These are phyloP conservation scores for Achaetomium macrosporum DNA, from an alignment of 2,329 filamentous ascomycete genomes.

Conservation along the genomic window DNA sequence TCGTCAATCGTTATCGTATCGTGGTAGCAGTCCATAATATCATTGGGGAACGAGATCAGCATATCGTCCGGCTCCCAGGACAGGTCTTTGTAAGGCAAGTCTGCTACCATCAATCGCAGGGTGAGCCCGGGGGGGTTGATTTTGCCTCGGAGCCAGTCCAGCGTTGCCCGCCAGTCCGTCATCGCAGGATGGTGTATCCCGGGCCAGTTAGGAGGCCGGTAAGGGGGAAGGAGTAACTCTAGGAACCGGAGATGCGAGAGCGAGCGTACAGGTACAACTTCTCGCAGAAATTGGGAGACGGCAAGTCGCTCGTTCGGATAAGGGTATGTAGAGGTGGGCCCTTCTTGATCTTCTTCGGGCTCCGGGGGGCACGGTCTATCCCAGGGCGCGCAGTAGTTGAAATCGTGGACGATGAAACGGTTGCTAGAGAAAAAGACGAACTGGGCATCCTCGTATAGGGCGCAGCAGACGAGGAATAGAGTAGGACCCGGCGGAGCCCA, in stretches of 20 bases:
- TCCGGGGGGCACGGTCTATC: neutral
- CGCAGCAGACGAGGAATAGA: constrained; percentile 2
- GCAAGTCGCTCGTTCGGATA: constrained; percentile 1
- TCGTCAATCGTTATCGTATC: neutral
- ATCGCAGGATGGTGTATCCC: neutral
- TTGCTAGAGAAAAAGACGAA: constrained; percentile 5
- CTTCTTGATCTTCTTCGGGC: neutral
- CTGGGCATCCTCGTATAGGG: constrained; percentile 2
- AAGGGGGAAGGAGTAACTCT: constrained; percentile 1
- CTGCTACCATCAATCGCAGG: neutral
- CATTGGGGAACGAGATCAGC: too few species aligned
- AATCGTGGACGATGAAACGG: constrained; percentile 6
- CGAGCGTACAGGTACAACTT: constrained; percentile 1
- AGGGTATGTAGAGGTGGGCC: neutral
- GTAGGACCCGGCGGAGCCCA: constrained; percentile 1
- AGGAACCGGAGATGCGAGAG: constrained; percentile 1
- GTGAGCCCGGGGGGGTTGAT: constrained; percentile 1
- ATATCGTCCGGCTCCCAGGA: too few species aligned
- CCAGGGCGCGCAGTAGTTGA: neutral
- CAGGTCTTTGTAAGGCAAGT: too few species aligned
- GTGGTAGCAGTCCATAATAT: too few species aligned
- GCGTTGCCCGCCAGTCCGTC: neutral
- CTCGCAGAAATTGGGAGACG: constrained; percentile 1
- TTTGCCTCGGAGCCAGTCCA: neutral
- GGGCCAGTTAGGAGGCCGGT: neutral